Conservation (phyloP, 306 rosid genomes). For the Cucumis cinereus region DNA sequence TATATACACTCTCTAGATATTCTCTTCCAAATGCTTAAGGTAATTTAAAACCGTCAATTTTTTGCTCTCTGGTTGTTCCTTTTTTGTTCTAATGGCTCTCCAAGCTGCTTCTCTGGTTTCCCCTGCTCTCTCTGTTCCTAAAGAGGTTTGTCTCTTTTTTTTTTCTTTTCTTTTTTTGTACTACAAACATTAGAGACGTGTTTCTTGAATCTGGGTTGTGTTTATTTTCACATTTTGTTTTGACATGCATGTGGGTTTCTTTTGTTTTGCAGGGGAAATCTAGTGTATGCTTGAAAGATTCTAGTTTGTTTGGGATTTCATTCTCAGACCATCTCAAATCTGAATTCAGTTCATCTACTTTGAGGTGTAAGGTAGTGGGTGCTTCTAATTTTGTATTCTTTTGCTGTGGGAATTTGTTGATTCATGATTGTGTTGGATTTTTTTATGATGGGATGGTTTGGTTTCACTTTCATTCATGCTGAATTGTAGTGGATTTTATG, state of each 20-base stretch:
- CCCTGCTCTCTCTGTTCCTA: slow-evolving; percentile 35
- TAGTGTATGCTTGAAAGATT: slow-evolving; percentile 51
- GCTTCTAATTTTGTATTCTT: not conserved
- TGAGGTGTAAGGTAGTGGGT: slow-evolving; percentile 60
- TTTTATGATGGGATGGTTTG: not conserved
- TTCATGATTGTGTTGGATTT: not conserved
- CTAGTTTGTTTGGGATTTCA: slow-evolving; percentile 62
- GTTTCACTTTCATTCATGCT: not conserved
- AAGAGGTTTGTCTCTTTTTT: slow-evolving; percentile 27
- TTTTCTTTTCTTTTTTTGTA: not conserved
- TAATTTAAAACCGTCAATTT: not conserved
- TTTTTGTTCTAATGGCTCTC: slow-evolving; percentile 26
- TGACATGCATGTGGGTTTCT: not conserved
- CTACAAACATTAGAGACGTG: not conserved
- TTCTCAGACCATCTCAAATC: slow-evolving; percentile 56
- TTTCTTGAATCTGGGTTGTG: slow-evolving; percentile 5
- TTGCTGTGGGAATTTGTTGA: not conserved
- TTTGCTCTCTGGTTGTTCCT: not conserved
- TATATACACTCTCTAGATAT: slow-evolving; percentile 8
- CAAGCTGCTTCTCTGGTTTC: slow-evolving; percentile 46
- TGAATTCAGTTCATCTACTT: slow-evolving; percentile 54
- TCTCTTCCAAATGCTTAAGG: not conserved
- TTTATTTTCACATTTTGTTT: slow-evolving; percentile 1
- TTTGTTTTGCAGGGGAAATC: slow-evolving; percentile 46
- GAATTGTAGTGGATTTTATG: not conserved